Evolutionary conservation across 345 rosid species (phyloP), one percentile per base, ranked within the genome.

Genomic region (Hibiscus trionum): DNA sequence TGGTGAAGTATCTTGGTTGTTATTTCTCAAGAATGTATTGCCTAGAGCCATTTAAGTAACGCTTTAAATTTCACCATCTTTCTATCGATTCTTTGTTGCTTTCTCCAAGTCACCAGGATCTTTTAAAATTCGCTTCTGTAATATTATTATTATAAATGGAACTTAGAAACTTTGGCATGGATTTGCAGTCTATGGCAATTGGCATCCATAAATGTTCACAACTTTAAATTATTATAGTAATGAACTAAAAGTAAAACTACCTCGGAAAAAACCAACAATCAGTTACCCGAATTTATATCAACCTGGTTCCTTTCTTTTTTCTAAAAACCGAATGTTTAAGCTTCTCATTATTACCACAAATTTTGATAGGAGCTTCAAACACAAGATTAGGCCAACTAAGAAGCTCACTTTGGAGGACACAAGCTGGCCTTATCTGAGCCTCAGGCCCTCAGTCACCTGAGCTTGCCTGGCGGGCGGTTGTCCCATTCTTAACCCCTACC

Each of bases 311-410:
- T 49, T 49, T 49, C 3, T 16, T 52, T 52, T 53, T n/a, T 53
- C 1, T 53, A n/a, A 53, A 53, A n/a, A 37, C 12, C 0, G 24
- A 37, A 37, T 14, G 19, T 58, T 11, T 53, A 69, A 9, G 16
- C 44, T 5, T n/a, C 16, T 55, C 19, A 71, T 21, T 42, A 39
- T 53, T 79, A 82, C 86, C 86, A 35, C 86, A 80, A 29, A 82
- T 77, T 63, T 82, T 85, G 61, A 80, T 76, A 68, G 88, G 84
- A 53, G 88, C 83, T 74, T 80, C 79, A 12, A 82, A 26, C 71
- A 80, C 80, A 11, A 84, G 84, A 58, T 78, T n/a, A 31, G 87
- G 84, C 75, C 82, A 82, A n/a, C 68, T 70, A 62, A 80, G 84
- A 71, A 82, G 77, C 76, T 73, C 35, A 70, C 71, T 46, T 77